Evolutionary conservation across 345 rosid genomes (phyloP).

Genomic region (Camelina laxa): DNA sequence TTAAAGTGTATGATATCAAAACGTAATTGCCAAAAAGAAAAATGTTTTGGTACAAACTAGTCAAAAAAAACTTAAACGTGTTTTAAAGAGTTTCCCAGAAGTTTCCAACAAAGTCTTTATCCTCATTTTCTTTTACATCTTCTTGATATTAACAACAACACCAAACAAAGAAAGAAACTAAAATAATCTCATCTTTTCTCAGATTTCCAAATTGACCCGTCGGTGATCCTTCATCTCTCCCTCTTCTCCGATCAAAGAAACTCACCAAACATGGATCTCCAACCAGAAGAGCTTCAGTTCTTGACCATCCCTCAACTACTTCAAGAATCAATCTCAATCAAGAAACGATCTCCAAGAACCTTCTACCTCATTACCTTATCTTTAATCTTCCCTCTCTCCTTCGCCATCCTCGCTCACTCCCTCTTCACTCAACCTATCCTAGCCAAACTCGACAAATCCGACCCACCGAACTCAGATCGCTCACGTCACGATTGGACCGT

Average conservation of each 20-base stretch:
- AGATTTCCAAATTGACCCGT: slow-evolving; percentile 31
- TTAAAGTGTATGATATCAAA: neutral
- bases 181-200: slow-evolving; percentile 15
- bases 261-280: slow-evolving; percentile 63
- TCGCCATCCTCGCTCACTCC: slow-evolving; percentile 84
- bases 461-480: slow-evolving; percentile 47
- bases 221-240: slow-evolving; percentile 25
- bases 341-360: slow-evolving; percentile 63
- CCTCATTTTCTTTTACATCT: neutral
- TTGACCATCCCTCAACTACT: slow-evolving; percentile 56
- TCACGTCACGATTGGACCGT: slow-evolving; percentile 80
- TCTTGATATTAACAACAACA: neutral
- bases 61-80: slow-evolving; percentile 33
- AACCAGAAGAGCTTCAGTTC: slow-evolving; percentile 78
- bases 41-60: slow-evolving; percentile 1
- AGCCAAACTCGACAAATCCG: slow-evolving; percentile 47
- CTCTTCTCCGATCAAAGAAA: neutral
- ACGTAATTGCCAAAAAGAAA: neutral
- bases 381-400: slow-evolving; percentile 79
- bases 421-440: slow-evolving; percentile 80
- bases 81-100: slow-evolving; percentile 17
- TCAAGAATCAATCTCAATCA: slow-evolving; percentile 71
- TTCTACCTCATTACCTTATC: slow-evolving; percentile 74
- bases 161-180: neutral
- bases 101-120: slow-evolving; percentile 37